Evolutionary conservation across 1,284 basidiomycete species (phyloP).

Genomic region (Papiliotrema nemorosa): DNA sequence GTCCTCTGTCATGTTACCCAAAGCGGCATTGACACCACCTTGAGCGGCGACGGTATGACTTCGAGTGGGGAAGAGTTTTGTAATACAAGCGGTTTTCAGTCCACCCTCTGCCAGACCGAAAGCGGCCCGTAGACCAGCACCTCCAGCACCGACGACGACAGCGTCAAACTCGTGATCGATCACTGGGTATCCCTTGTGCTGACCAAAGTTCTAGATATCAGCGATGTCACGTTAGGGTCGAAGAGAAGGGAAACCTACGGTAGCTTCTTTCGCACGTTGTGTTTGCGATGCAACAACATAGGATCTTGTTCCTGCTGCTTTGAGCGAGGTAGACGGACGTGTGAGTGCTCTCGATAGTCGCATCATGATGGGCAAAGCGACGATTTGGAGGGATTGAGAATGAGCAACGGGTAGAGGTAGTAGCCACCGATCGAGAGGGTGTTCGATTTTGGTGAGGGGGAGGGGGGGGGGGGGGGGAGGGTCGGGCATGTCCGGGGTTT

Average conservation of each 20-base stretch:
- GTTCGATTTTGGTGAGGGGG: not conserved
- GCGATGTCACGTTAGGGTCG: not conserved
- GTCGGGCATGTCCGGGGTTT: not conserved
- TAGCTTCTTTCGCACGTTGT: constrained; percentile 43
- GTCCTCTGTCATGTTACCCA: constrained; percentile 99
- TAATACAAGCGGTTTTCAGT: constrained; percentile 97
- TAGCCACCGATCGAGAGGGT: not conserved
- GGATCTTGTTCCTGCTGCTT: constrained; percentile 19
- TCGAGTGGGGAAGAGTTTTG: constrained; percentile 98
- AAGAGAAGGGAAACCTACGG: constrained; percentile 27
- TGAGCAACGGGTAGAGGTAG: not conserved
- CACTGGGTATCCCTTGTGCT: constrained; percentile 67
- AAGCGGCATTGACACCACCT: constrained; percentile 98
- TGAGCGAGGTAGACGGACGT: constrained; percentile 10
- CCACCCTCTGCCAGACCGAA: constrained; percentile 99
- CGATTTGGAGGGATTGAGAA: not conserved
- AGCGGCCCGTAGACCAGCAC: constrained; percentile 95
- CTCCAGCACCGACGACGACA: constrained; percentile 73
- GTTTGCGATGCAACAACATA: constrained; percentile 45
- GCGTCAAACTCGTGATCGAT: constrained; percentile 72
- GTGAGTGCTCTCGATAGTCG: constrained; percentile 24
- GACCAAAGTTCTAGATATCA: constrained; percentile 44
- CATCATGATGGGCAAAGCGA: constrained; percentile 19
- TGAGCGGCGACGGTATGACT: constrained; percentile 99
- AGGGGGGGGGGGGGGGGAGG: not conserved